These are phyloP conservation scores for Paramyrothecium roridum DNA, from an alignment of 2,329 filamentous ascomycete genomes.

Conservation along the genomic window DNA sequence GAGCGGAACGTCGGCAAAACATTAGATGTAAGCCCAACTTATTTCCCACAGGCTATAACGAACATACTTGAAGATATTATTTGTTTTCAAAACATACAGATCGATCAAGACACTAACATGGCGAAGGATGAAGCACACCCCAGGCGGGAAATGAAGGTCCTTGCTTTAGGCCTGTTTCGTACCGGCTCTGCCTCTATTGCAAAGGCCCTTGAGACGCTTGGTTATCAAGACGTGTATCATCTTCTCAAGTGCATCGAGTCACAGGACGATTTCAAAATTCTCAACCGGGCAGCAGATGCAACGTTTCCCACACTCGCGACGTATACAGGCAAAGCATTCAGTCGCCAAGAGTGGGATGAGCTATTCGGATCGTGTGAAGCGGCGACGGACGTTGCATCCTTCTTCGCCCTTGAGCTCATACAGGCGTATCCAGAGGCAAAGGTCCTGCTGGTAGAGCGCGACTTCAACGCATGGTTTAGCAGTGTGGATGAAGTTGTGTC, in stretches of 20 bases:
- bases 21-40: no score
- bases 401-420: constrained; percentile 24
- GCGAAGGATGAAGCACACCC: no score
- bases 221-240: constrained; percentile 30
- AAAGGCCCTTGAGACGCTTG: constrained; percentile 24
- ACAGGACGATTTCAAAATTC: constrained; percentile 16
- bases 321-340: constrained; percentile 21
- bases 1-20: no score
- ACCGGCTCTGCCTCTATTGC: constrained; percentile 31
- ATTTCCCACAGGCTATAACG: no score
- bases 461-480: constrained; percentile 25
- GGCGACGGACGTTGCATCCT: constrained; percentile 21
- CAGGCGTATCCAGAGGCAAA: constrained; percentile 28
- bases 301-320: constrained; percentile 19
- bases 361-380: constrained; percentile 25
- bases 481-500: constrained; percentile 26
- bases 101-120: no score
- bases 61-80: no score
- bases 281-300: constrained; percentile 24
- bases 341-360: constrained; percentile 27
- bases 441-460: constrained; percentile 25
- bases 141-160: constrained; percentile 24
- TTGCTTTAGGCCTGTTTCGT: constrained; percentile 24
- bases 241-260: constrained; percentile 18
- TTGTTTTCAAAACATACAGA: no score